These are phyloP conservation scores for Geosmithia putterillii DNA, from an alignment of 2,329 filamentous ascomycete species.

Conservation along the genomic window DNA sequence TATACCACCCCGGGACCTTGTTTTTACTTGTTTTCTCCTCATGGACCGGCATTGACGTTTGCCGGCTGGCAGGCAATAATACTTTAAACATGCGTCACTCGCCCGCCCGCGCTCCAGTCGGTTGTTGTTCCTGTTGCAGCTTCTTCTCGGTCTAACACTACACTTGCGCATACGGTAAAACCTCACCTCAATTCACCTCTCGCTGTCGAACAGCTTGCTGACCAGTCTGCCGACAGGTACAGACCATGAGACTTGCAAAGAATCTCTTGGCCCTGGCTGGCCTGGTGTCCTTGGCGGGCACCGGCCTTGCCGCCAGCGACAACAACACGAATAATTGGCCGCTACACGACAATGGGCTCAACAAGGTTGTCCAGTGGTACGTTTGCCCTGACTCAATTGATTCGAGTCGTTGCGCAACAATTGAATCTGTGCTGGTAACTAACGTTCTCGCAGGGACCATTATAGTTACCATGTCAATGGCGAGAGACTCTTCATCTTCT, in stretches of 20 bases:
- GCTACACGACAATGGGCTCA: constrained; percentile 17
- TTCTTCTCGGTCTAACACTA: not conserved
- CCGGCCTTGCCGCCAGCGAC: not conserved
- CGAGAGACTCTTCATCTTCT: constrained; percentile 27
- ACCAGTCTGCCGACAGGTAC: too few relatives aligned
- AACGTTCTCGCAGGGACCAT: constrained; percentile 21
- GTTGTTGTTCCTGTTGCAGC: not conserved
- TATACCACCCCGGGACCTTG: too few relatives aligned
- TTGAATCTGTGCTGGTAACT: not conserved
- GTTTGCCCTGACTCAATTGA: not conserved
- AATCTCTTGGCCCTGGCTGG: constrained; percentile 1
- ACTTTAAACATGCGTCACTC: too few relatives aligned
- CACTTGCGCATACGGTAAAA: not conserved
- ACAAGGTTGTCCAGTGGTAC: constrained; percentile 18
- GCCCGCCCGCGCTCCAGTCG: too few relatives aligned
- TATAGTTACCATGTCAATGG: constrained; percentile 27
- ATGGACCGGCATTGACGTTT: not conserved
- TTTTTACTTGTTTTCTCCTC: too few relatives aligned
- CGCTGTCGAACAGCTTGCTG: too few relatives aligned
- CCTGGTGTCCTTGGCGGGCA: not conserved
- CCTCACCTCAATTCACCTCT: too few relatives aligned
- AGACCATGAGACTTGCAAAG: not conserved
- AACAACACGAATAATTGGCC: constrained; percentile 9
- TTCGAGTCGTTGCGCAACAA: not conserved
- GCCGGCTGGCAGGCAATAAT: not conserved